Evolutionary conservation across 345 rosid genomes (phyloP), one percentile per base, ranked within the genome.

Genomic region (Aurinia saxatilis): DNA sequence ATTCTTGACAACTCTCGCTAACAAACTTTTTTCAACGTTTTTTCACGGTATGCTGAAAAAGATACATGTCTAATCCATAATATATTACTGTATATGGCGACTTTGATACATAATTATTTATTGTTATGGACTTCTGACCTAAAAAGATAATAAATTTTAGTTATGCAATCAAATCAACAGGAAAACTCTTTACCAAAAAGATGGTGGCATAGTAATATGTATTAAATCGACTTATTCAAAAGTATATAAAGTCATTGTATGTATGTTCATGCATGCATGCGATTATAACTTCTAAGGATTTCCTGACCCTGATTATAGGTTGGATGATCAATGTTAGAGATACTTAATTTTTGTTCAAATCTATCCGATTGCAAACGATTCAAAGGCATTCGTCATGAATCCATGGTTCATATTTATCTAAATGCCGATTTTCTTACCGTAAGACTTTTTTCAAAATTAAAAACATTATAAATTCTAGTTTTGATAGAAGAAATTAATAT

Each of bases 1-100:
- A 68, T 68, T 68, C 39, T 60, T 68, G 67, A 68, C 61, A 60
- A 51, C 54, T 6, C 54, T 51, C 33, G 35, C 41, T 51, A 68
- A 60, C 73, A 68, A 68, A 68, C 73, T 41, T 36, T 42, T 21
- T 16, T 36, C n/a, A 27, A 44, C 47, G 25, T 10, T 59, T 68
- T 37, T 21, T 41, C 8, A 17, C 15, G 35, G 60, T 50, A 15
- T 35, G 33, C 54, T 34, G 40, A 36, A 60, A 9, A 51, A 5
- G 25, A 34, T 30, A 34, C 2, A 40, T 27, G 73, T 60, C 73
- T 68, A 68, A 51, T 68, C 61, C 60, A 34, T 51, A 59, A 60
- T 51, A 51, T 68, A 59, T 21, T 19, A 50, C 54, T 68, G 48
- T 60, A 25, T 42, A 51, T 12, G 18, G 34, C 46, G 67, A 68